Conservation (phyloP, 257 asterid species). For the Leonotis leonurus region DNA sequence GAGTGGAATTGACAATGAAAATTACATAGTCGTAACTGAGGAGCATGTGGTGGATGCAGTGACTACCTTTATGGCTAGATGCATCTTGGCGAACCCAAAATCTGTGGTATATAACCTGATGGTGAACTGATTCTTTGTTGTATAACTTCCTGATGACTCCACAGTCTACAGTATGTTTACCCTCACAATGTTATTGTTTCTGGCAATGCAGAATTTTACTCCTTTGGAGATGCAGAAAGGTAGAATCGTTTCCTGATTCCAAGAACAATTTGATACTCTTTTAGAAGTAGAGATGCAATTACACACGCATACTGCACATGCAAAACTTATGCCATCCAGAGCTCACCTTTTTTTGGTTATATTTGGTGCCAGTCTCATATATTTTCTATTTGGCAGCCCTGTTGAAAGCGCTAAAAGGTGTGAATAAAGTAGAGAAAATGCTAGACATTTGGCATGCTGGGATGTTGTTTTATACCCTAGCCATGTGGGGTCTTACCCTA, state of each 20-base stretch:
- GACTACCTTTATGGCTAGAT: constrained; percentile 83
- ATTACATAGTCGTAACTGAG: constrained; percentile 65
- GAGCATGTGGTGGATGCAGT: constrained; percentile 87
- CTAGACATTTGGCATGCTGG: constrained; percentile 82
- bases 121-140: not conserved
- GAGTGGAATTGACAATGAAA: constrained; percentile 72
- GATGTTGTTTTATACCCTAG: constrained; percentile 58
- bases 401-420: constrained; percentile 58
- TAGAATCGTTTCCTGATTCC: constrained; percentile 12
- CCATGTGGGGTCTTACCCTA: constrained; percentile 91
- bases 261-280: not conserved
- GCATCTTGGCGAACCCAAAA: constrained; percentile 67
- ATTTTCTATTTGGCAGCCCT: constrained; percentile 47
- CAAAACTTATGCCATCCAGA: not conserved
- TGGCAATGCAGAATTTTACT: constrained; percentile 58
- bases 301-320: not conserved
- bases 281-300: not conserved
- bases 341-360: not conserved
- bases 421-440: constrained; percentile 69
- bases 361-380: constrained; percentile 5
- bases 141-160: not conserved
- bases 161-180: not conserved
- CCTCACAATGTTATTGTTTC: constrained; percentile 16
- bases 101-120: constrained; percentile 47
- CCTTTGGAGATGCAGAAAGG: constrained; percentile 78